Conservation (phyloP, 495 filamentous ascomycete species). For the Aspergillus olivimuriae region DNA sequence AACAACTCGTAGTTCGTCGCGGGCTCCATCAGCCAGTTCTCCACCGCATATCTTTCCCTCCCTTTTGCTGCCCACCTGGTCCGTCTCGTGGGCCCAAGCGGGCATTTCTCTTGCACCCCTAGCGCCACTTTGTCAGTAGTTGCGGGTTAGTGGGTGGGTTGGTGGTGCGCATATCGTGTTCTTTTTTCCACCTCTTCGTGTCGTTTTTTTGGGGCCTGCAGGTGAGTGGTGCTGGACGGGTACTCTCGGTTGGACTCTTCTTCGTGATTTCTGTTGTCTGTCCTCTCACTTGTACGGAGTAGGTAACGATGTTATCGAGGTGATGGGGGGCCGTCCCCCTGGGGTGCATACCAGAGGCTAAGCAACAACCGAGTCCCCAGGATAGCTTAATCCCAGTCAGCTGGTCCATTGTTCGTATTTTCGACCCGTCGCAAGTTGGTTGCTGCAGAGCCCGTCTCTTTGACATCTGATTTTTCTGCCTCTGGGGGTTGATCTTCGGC, state of each 20-base stretch:
- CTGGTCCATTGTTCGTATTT: conserved; percentile 1
- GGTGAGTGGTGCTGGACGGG: neutral
- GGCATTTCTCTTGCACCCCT: conserved; percentile 8
- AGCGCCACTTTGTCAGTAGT: conserved; percentile 1
- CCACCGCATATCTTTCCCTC: conserved; percentile 5
- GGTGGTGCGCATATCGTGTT: no score
- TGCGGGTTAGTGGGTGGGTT: no score
- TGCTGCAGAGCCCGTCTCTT: neutral
- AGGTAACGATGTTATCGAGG: no score
- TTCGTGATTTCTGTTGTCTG: conserved; percentile 1
- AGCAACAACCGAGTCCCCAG: neutral
- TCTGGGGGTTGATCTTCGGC: no score
- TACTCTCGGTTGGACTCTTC: neutral
- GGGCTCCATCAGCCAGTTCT: neutral
- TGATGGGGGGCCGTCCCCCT: no score
- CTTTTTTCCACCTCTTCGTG: neutral
- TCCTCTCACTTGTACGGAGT: no score
- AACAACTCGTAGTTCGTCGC: conserved; percentile 2
- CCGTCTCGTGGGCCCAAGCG: conserved; percentile 15
- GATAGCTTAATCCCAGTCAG: neutral
- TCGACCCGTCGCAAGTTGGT: neutral
- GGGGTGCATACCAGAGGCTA: no score
- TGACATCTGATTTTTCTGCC: no score
- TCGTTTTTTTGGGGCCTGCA: neutral
- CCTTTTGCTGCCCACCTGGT: conserved; percentile 4